Conservation (phyloP, 345 rosid species). For the Lagerstroemia speciosa region DNA sequence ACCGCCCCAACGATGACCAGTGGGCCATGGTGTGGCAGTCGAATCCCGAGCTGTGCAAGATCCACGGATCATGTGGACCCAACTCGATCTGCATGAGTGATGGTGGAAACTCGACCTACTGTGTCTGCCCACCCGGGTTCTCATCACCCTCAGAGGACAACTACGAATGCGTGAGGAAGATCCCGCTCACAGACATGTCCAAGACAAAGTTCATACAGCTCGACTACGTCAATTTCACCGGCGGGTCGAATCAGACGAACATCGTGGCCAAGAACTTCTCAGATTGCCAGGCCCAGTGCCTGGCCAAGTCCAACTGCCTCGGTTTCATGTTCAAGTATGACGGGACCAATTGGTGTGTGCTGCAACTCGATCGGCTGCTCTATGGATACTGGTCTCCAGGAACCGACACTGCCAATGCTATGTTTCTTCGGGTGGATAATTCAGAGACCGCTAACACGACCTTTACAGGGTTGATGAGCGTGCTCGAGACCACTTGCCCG, state of each 20-base stretch:
- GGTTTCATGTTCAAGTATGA: constrained; percentile 51
- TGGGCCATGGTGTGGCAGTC: constrained; percentile 52
- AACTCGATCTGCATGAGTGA: constrained; percentile 45
- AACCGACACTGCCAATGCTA: constrained; percentile 20
- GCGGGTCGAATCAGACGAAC: constrained; percentile 22
- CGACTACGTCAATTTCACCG: constrained; percentile 53
- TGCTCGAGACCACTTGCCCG: constrained; percentile 51
- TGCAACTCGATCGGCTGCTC: constrained; percentile 27
- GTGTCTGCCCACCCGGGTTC: constrained; percentile 56
- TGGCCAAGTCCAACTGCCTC: constrained; percentile 14
- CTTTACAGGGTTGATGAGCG: constrained; percentile 41
- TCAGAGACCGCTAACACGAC: constrained; percentile 26
- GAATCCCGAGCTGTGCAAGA: constrained; percentile 33
- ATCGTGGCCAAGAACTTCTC: constrained; percentile 21
- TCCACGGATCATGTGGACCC: constrained; percentile 40
- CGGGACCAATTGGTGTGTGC: constrained; percentile 42
- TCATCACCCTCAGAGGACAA: neutral
- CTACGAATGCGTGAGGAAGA: constrained; percentile 29
- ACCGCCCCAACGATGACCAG: neutral
- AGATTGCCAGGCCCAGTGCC: constrained; percentile 31
- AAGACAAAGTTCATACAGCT: constrained; percentile 43
- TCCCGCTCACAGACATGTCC: neutral
- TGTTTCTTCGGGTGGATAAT: constrained; percentile 38
- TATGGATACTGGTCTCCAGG: constrained; percentile 64
- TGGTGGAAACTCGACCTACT: constrained; percentile 20